Conservation (phyloP, 176 grass and related monocot species). For the Triticum timopheevii region DNA sequence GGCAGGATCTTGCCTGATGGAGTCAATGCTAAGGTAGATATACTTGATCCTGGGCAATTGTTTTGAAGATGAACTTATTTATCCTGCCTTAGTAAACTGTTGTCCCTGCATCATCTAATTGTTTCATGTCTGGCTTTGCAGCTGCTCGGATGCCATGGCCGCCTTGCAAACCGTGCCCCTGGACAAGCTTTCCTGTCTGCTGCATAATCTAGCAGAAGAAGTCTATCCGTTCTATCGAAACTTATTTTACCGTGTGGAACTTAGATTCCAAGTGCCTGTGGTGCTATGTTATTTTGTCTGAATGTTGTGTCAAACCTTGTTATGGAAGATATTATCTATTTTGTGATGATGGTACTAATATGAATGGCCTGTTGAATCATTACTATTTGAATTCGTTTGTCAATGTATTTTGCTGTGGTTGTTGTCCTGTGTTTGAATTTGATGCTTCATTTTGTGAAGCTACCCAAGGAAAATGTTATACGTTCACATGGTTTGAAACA, state of each 20-base stretch:
- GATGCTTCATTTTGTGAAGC: too few species aligned
- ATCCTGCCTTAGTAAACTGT: too few species aligned
- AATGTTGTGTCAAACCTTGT: constrained; percentile 27
- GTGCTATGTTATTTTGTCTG: constrained; percentile 18
- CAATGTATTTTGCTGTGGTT: neutral
- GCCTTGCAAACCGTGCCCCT: constrained; percentile 28
- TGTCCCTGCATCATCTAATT: neutral
- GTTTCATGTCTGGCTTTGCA: neutral
- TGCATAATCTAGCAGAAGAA: constrained; percentile 1
- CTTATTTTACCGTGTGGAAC: neutral
- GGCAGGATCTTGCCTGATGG: constrained; percentile 64
- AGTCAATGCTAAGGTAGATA: constrained; percentile 70
- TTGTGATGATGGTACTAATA: neutral
- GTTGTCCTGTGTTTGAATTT: too few species aligned
- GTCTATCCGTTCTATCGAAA: neutral
- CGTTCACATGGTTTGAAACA: too few species aligned
- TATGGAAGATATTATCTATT: neutral
- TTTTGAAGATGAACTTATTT: neutral
- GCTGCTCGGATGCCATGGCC: constrained; percentile 53
- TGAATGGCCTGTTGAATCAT: neutral
- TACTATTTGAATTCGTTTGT: neutral
- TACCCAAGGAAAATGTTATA: too few species aligned
- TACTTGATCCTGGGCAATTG: neutral
- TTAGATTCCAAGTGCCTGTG: constrained; percentile 19
- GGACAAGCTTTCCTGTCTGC: constrained; percentile 47